Evolutionary conservation across 208 protist genomes (phyloP), one percentile per base, ranked within the genome.

Genomic region (Jaenimonas drosophilae): DNA sequence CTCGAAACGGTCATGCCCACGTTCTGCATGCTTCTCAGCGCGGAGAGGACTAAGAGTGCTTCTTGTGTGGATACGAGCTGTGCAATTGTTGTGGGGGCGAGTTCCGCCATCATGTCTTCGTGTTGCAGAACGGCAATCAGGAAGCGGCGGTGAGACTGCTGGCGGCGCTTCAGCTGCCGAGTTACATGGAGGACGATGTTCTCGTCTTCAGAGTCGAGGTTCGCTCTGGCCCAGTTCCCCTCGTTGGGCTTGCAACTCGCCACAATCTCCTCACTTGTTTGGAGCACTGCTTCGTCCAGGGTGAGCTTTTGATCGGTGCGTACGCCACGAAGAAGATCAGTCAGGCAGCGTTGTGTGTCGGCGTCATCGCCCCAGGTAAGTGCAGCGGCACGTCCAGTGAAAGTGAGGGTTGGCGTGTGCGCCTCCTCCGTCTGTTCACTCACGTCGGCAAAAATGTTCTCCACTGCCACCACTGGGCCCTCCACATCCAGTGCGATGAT

Each of bases 111-210:
- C 19, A 79, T 50, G 21, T 54, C 44, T 16, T 54, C 65, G 41
- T 80, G 21, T 21, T 66, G 48, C n/a, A 91, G 61, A 17, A 88
- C 51, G 2, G 71, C 71, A 4, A 70, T 36, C 20, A 91, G 12
- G 29, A 91, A 81, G n/a, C 56, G 68, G 21, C 78, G 75, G 47
- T 91, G 83, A 25, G 67, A 43, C 48, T 88, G 71, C 58, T 91
- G 77, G 12, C 74, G 59, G 1, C 46, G 60, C 12, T 66, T 67
- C 21, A 91, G 64, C 39, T 68, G 65, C 20, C 63, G 49, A 3
- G 78, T 91, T 30, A 88, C 77, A 20, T 76, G 72, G 29, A 70
- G 41, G 6, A 91, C 54, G 24, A 91, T 74, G 58, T 79, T 86
- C 20, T 77, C 61, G 48, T 87, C 77, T 44, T 91, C 83, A 9